Percentiles rank a stretch among this genome's conserved stretches.
phyloP scores from a whole-genome alignment of 2,329 filamentous ascomycete genomes.

The Aspergillus tanneri region DNA sequence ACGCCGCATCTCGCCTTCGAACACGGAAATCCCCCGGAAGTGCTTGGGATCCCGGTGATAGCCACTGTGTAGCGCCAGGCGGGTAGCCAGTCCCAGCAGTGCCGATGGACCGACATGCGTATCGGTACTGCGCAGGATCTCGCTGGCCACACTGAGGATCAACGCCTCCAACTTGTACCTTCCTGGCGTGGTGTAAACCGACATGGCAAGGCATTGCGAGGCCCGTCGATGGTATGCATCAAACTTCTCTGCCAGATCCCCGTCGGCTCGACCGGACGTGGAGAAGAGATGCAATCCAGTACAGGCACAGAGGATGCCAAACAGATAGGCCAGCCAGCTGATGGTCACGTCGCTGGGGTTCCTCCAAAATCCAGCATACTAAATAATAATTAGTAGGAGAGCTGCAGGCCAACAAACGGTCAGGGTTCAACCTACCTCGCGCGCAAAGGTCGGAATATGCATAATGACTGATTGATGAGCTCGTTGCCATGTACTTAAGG shows the following conservation, averaged over 20 bases:
- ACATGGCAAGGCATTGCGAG: conserved; percentile 21
- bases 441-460: conserved; percentile 21
- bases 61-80: conserved; percentile 60
- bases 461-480: conserved; percentile 14
- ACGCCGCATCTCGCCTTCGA: conserved; percentile 55
- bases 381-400: background rate
- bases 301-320: conserved; percentile 19
- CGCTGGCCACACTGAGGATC: conserved; percentile 18
- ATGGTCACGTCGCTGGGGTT: conserved; percentile 12
- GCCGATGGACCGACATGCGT: conserved; percentile 52
- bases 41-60: conserved; percentile 56
- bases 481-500: background rate
- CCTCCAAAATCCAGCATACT: conserved; percentile 23
- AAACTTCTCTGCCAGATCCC: conserved; percentile 15
- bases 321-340: conserved; percentile 21
- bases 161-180: conserved; percentile 26
- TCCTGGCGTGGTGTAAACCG: conserved; percentile 24
- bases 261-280: conserved; percentile 8
- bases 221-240: conserved; percentile 46
- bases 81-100: conserved; percentile 53
- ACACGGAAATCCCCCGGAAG: conserved; percentile 52
- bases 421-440: conserved; percentile 14
- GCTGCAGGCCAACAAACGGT: background rate
- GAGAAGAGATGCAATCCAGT: conserved; percentile 19
- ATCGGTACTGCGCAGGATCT: conserved; percentile 21